Evolutionary conservation across 345 rosid species (phyloP).

Genomic region (Populus deltoides): DNA sequence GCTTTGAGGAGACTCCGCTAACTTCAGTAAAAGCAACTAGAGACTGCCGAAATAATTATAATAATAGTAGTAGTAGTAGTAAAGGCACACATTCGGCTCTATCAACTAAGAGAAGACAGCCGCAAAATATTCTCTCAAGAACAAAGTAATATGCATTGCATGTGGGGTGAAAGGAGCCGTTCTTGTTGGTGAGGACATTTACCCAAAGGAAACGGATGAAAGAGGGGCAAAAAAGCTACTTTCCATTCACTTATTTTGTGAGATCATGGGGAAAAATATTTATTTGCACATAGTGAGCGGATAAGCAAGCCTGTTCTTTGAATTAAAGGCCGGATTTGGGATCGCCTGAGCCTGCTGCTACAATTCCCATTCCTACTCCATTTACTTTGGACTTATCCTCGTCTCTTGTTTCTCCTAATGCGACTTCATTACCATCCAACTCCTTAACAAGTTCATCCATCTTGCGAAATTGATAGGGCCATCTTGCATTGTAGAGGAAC

Average conservation of each 20-base stretch:
- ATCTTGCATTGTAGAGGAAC: conserved; percentile 73
- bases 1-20: too few species aligned
- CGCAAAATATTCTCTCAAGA: neutral
- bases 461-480: conserved; percentile 87
- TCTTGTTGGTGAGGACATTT: neutral
- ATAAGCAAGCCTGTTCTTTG: neutral
- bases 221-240: accelerated
- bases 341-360: conserved; percentile 29
- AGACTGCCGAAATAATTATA: neutral
- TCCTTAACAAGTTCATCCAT: conserved; percentile 73
- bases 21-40: neutral
- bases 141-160: neutral
- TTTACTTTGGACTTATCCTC: neutral
- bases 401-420: conserved; percentile 29
- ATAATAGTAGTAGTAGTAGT: too few species aligned
- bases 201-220: neutral
- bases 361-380: conserved; percentile 24
- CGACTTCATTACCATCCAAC: conserved; percentile 55
- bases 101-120: neutral
- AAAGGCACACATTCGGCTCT: neutral
- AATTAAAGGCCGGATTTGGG: conserved; percentile 29
- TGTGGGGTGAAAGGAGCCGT: neutral
- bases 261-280: neutral
- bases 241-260: neutral
- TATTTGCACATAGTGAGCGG: neutral